Evolutionary conservation across 2,329 filamentous ascomycete species (phyloP).

Genomic region (Cercospora sp.): DNA sequence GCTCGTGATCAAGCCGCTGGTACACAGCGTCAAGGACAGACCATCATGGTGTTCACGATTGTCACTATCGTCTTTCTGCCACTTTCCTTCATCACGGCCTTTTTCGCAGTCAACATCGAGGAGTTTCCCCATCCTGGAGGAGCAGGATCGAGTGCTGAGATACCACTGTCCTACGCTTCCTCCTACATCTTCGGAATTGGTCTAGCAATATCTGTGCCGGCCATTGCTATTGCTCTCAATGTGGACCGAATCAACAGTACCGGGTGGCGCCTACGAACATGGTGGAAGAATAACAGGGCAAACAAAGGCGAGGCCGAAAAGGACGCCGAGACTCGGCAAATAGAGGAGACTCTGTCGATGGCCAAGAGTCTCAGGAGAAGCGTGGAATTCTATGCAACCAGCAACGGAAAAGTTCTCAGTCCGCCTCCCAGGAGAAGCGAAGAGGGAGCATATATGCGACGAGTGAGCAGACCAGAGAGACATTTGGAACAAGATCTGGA

Average conservation of each 20-base stretch:
- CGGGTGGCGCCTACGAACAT: slow-evolving; percentile 4
- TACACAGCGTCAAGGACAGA: slow-evolving; percentile 59
- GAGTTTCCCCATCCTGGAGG: slow-evolving; percentile 46
- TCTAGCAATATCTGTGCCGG: slow-evolving; percentile 53
- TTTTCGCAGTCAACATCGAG: slow-evolving; percentile 57
- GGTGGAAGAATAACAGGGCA: slow-evolving; percentile 6
- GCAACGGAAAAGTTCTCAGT: slow-evolving; percentile 17
- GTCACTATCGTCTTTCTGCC: slow-evolving; percentile 61
- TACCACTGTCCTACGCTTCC: slow-evolving; percentile 49
- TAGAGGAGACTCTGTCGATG: slow-evolving; percentile 21
- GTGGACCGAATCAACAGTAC: slow-evolving; percentile 23
- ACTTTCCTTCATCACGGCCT: slow-evolving; percentile 55
- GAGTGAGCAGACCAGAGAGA: slow-evolving; percentile 8
- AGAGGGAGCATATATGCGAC: slow-evolving; percentile 10
- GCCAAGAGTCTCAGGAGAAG: slow-evolving; percentile 25
- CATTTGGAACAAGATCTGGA: slow-evolving; percentile 16
- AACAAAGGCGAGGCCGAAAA: not conserved
- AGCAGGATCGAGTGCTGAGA: slow-evolving; percentile 24
- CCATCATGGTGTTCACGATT: slow-evolving; percentile 61
- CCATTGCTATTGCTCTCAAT: slow-evolving; percentile 26
- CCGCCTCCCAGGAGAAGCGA: slow-evolving; percentile 17
- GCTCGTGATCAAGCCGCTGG: slow-evolving; percentile 61
- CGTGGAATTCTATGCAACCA: slow-evolving; percentile 20
- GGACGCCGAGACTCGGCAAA: slow-evolving; percentile 12
- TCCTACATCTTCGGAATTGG: slow-evolving; percentile 60